Conservation (phyloP, 768 basidiomycete genomes). For the Udeniomyces megalosporus region DNA sequence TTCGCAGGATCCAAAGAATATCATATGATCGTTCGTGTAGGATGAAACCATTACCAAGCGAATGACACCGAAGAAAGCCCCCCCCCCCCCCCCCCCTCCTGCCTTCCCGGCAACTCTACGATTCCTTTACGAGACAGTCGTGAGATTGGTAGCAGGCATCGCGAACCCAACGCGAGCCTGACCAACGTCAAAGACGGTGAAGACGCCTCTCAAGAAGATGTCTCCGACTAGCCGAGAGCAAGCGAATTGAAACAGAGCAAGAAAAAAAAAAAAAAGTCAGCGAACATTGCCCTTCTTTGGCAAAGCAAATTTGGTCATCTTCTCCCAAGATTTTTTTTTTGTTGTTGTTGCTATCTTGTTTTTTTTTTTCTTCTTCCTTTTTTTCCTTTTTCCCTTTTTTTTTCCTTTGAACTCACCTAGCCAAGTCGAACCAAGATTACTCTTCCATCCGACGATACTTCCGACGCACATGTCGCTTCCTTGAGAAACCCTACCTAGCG, state of each 20-base stretch:
- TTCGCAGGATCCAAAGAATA: no score
- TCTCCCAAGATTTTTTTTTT: background rate
- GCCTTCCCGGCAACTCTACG: no score
- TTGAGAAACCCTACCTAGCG: background rate
- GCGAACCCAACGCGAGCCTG: background rate
- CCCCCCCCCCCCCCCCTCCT: no score
- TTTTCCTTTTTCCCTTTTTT: no score
- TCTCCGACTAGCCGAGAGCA: background rate
- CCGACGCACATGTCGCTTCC: background rate
- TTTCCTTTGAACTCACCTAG: background rate
- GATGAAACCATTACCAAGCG: background rate
- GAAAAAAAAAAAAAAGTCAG: background rate
- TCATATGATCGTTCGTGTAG: no score
- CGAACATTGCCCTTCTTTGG: no score
- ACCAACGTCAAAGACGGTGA: slow-evolving; percentile 1
- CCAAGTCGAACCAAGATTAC: background rate
- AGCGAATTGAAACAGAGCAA: background rate
- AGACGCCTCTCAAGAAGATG: background rate
- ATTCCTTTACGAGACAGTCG: no score
- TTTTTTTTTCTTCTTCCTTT: no score
- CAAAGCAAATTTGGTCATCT: no score
- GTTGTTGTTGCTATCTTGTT: no score
- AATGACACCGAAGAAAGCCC: no score
- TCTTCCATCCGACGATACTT: background rate
- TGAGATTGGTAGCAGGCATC: no score